Evolutionary conservation across 73 alveolate genomes (phyloP).

Genomic region (Tetrahymena malaccensis): DNA sequence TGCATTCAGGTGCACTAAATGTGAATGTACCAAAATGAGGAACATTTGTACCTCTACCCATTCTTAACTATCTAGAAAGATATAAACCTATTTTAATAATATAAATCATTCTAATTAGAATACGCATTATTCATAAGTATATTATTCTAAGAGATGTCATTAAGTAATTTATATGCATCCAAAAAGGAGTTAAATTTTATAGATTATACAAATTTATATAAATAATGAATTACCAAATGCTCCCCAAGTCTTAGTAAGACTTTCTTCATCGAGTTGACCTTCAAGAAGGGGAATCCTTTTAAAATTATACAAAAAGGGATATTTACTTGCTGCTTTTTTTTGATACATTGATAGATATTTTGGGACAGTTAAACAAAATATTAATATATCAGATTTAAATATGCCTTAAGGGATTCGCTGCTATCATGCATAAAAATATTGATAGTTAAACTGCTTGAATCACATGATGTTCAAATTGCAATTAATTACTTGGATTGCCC

Average conservation of each 20-base stretch:
- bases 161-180: background rate
- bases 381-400: background rate
- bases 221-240: background rate
- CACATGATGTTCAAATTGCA: background rate
- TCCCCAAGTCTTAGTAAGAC: background rate
- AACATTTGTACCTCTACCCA: constrained; percentile 40
- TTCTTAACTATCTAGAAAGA: constrained; percentile 15
- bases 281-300: background rate
- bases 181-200: background rate
- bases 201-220: too few species aligned
- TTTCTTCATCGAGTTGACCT: background rate
- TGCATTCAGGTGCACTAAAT: constrained; percentile 41
- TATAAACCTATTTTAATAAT: constrained; percentile 9
- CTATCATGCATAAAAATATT: background rate
- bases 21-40: constrained; percentile 36
- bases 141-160: background rate
- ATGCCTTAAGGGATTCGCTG: background rate
- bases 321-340: background rate
- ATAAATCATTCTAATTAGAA: background rate
- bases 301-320: background rate
- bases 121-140: background rate
- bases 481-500: background rate
- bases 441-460: background rate
- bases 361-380: background rate
- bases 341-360: background rate